Conservation (phyloP, 306 rosid genomes). For the Dalbergia oliveri region DNA sequence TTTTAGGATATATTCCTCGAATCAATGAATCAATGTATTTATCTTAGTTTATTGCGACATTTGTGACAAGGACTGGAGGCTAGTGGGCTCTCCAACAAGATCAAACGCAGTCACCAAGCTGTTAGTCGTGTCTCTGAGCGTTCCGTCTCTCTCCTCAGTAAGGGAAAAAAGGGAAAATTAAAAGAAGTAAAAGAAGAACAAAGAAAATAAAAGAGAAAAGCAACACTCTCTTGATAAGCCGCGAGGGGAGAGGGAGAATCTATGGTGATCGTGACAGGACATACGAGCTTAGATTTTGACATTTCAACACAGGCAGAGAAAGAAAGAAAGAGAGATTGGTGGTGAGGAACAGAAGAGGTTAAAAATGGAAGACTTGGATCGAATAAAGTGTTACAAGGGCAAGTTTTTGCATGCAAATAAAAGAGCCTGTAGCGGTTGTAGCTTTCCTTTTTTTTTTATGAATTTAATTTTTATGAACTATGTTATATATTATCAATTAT, state of each 20-base stretch:
- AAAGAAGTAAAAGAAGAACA: background rate
- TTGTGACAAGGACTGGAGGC: slow-evolving; percentile 42
- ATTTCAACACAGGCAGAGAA: slow-evolving; percentile 48
- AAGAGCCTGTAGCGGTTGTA: background rate
- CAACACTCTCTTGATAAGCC: background rate
- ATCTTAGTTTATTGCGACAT: slow-evolving; percentile 6
- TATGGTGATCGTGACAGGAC: slow-evolving; percentile 74
- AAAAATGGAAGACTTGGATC: background rate
- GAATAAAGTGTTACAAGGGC: background rate
- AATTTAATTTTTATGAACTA: too few relatives aligned
- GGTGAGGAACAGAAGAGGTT: background rate
- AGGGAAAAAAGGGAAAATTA: background rate
- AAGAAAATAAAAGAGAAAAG: slow-evolving; percentile 1
- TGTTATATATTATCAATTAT: too few relatives aligned
- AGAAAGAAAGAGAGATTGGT: background rate
- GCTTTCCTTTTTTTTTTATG: too few relatives aligned
- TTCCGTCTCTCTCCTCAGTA: slow-evolving; percentile 29
- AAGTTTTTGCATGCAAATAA: slow-evolving; percentile 21
- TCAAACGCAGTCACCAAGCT: slow-evolving; percentile 14
- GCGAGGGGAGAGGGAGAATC: slow-evolving; percentile 54
- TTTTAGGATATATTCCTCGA: slow-evolving; percentile 37
- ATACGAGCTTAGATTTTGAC: slow-evolving; percentile 72
- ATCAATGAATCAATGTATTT: slow-evolving; percentile 29
- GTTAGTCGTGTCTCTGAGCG: background rate
- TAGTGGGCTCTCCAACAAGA: slow-evolving; percentile 11